These are phyloP conservation scores for Helotiales sp. DNA, from an alignment of 2,329 filamentous ascomycete genomes.

Conservation along the genomic window DNA sequence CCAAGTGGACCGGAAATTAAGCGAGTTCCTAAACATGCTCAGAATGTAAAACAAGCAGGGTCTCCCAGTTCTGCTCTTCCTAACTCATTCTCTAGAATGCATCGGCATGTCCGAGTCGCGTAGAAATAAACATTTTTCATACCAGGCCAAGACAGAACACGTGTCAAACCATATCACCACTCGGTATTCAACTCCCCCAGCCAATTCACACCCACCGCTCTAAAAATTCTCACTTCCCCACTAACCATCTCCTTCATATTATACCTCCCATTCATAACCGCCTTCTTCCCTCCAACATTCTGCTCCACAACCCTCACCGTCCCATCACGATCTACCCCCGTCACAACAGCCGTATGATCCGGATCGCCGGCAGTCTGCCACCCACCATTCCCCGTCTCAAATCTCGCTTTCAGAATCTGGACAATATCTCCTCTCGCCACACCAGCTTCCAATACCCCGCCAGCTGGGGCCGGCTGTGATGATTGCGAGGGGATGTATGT, in stretches of 20 bases:
- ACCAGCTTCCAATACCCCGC: conserved; percentile 37
- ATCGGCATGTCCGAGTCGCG: too few species aligned
- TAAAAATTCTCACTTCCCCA: conserved; percentile 43
- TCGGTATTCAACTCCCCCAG: conserved; percentile 36
- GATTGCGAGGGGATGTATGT: conserved; percentile 35
- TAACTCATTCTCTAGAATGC: too few species aligned
- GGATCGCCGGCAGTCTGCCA: conserved; percentile 41
- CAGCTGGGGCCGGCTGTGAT: conserved; percentile 28
- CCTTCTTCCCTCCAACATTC: conserved; percentile 43
- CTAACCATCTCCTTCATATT: conserved; percentile 39
- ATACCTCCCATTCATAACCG: conserved; percentile 40
- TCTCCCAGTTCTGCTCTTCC: too few species aligned
- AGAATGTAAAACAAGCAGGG: too few species aligned
- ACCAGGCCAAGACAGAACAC: too few species aligned
- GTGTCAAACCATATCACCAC: conserved; percentile 34
- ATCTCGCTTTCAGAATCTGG: conserved; percentile 42
- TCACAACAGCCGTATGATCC: conserved; percentile 45
- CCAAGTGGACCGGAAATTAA: too few species aligned
- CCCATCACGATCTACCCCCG: conserved; percentile 37
- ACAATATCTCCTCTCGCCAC: conserved; percentile 45
- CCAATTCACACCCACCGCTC: conserved; percentile 41
- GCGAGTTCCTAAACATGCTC: too few species aligned
- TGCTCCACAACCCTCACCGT: conserved; percentile 43
- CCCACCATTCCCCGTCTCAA: conserved; percentile 36
- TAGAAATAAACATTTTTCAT: too few species aligned